These are phyloP conservation scores for Thymus mandschuricus DNA, from an alignment of 257 asterid genomes.

Conservation along the genomic window DNA sequence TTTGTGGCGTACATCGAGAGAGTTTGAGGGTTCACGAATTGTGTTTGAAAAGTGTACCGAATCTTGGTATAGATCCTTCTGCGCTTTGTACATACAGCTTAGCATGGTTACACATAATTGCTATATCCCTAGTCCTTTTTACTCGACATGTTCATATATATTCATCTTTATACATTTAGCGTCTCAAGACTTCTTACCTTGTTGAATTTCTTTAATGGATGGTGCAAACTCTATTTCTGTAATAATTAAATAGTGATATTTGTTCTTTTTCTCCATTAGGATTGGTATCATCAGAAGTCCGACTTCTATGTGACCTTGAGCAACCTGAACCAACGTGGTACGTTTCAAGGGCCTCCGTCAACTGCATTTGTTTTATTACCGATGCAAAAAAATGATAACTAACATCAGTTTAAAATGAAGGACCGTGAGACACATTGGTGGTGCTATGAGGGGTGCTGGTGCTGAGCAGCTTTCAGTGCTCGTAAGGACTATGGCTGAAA, in stretches of 20 bases:
- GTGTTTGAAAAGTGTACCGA: constrained; percentile 82
- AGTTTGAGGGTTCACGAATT: constrained; percentile 81
- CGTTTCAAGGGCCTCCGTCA: constrained; percentile 11
- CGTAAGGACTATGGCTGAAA: constrained; percentile 79
- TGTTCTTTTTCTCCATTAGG: constrained; percentile 48
- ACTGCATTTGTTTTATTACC: constrained; percentile 4
- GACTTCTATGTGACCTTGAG: constrained; percentile 92
- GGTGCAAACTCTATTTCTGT: neutral
- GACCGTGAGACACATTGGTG: constrained; percentile 95
- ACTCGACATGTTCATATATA: neutral
- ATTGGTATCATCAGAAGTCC: constrained; percentile 77
- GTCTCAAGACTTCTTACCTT: constrained; percentile 8
- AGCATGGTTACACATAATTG: neutral
- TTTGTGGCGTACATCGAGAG: constrained; percentile 82
- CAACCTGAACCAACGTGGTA: constrained; percentile 97
- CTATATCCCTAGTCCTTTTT: neutral
- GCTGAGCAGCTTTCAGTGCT: constrained; percentile 89
- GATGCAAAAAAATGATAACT: constrained; percentile 14
- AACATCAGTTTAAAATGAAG: constrained; percentile 38
- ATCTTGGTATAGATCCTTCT: constrained; percentile 56
- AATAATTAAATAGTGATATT: constrained; percentile 1
- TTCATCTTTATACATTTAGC: neutral
- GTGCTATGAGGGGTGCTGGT: constrained; percentile 92
- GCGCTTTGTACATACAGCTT: constrained; percentile 14
- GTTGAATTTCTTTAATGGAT: neutral